Base-by-base conservation (phyloP, 2,329 filamentous ascomycete genomes). In the Xylaria sp. region DNA sequence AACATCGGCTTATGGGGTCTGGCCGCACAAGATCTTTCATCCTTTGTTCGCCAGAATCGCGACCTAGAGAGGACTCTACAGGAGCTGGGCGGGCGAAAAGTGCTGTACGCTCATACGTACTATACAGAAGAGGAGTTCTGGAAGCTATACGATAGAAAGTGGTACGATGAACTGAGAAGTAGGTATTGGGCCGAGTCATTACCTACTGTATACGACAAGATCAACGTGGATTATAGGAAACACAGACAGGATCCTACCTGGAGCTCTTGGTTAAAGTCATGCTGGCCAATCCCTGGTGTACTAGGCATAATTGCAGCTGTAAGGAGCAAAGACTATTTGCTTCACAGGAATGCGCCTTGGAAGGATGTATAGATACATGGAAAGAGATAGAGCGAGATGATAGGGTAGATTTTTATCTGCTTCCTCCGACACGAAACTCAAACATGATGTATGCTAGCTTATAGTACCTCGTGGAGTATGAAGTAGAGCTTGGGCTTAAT, bases 41-140 rank as follows among this genome's bases (percentile, higher is more conserved):
- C 82, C 7, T 87, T 86, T 60, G 80, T 91, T 6, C 72, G 74
- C 1, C 80, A 82, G 62, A 92, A 92, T 76, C 84, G 88, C 1
- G 82, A 82, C 0, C 80, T 92, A 0, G 90, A 92, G 78, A 79
- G 81, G 17, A 87, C 85, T 64, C 81, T 91, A 0, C 82, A 83
- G 7, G 84, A 86, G 30, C 81, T 90, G 11, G 83, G 85, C 2
- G 90, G 90, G 5, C 89, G 88, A 82, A 92, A 92, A 78, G 91
- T 88, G 83, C 79, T 92, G 1, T 92, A 92, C 70, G 89, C 89
- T 1, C 89, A 92, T 64, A 87, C 88, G 0, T 92, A 89, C 77
- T 91, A 91, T 77, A 86, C 84, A 2, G 85, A 90, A 75, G 83
- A 86, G 0, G 90, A 92, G 71, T 92, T 93, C 76, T 92, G 90